Conservation (phyloP, 306 rosid species). For the Rosa persica region DNA sequence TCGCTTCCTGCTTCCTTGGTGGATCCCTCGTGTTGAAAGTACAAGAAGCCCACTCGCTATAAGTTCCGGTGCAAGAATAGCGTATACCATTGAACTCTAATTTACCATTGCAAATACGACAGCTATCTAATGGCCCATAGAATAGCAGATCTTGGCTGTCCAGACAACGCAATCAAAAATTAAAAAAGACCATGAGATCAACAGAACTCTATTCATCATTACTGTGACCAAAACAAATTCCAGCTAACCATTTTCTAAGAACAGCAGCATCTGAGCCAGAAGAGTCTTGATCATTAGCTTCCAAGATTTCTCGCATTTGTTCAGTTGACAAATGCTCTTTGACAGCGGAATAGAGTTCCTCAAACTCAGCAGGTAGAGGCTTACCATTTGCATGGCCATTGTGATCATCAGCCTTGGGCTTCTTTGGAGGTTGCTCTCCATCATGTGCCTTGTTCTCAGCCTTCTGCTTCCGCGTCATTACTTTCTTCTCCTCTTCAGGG, state of each 20-base stretch:
- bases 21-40: slow-evolving; percentile 69
- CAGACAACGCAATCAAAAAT: neutral
- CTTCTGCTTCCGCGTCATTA: slow-evolving; percentile 80
- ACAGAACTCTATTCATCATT: neutral
- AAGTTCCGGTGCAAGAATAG: slow-evolving; percentile 60
- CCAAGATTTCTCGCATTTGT: slow-evolving; percentile 58
- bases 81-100: slow-evolving; percentile 66
- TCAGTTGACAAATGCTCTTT: slow-evolving; percentile 54
- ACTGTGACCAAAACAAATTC: neutral
- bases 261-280: slow-evolving; percentile 50
- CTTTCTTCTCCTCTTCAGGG: slow-evolving; percentile 65
- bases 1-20: slow-evolving; percentile 58
- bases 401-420: slow-evolving; percentile 46
- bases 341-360: slow-evolving; percentile 49
- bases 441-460: slow-evolving; percentile 69
- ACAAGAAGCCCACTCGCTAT: slow-evolving; percentile 81
- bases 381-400: slow-evolving; percentile 46
- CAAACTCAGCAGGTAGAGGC: slow-evolving; percentile 41
- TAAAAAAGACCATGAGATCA: neutral
- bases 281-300: slow-evolving; percentile 58
- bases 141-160: slow-evolving; percentile 79
- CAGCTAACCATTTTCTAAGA: slow-evolving; percentile 53
- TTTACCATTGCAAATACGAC: slow-evolving; percentile 66
- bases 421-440: slow-evolving; percentile 61
- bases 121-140: slow-evolving; percentile 62